A percentile compares a stretch with the other conserved stretches of the same genome.
These are phyloP conservation scores for Fusarium pseudoanthophilum DNA, from an alignment of 2,329 filamentous ascomycete species.

Conservation along the genomic window DNA sequence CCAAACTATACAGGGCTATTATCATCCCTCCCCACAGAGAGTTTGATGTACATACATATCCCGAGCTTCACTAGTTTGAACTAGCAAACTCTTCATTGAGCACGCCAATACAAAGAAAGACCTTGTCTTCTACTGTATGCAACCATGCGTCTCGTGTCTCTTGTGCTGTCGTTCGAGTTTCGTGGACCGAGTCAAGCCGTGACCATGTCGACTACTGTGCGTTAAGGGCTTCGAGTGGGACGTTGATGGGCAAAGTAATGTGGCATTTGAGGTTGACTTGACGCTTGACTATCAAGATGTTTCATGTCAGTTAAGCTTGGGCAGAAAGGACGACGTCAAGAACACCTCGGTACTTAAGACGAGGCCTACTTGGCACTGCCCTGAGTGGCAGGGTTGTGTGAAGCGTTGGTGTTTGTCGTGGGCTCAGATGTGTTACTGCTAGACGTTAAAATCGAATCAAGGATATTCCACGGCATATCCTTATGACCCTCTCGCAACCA, in stretches of 20 bases:
- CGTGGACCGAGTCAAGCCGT: background rate
- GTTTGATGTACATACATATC: background rate
- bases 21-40: background rate
- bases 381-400: background rate
- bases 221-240: too few relatives aligned
- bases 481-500: conserved; percentile 11
- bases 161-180: background rate
- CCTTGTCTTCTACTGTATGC: rapidly evolving
- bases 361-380: background rate
- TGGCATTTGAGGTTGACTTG: rapidly evolving
- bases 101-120: background rate
- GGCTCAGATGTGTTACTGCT: background rate
- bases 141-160: rapidly evolving
- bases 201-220: rapidly evolving
- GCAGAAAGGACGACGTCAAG: rapidly evolving
- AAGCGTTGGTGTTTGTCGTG: background rate
- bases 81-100: rapidly evolving
- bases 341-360: too few relatives aligned
- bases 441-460: background rate
- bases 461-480: conserved; percentile 7
- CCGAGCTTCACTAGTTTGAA: background rate
- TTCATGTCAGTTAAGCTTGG: background rate
- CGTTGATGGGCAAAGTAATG: rapidly evolving
- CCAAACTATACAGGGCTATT: background rate
- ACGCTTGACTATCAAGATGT: rapidly evolving